Evolutionary conservation across 495 filamentous ascomycete species (phyloP).

Genomic region (Aspergillus bertholletiae): DNA sequence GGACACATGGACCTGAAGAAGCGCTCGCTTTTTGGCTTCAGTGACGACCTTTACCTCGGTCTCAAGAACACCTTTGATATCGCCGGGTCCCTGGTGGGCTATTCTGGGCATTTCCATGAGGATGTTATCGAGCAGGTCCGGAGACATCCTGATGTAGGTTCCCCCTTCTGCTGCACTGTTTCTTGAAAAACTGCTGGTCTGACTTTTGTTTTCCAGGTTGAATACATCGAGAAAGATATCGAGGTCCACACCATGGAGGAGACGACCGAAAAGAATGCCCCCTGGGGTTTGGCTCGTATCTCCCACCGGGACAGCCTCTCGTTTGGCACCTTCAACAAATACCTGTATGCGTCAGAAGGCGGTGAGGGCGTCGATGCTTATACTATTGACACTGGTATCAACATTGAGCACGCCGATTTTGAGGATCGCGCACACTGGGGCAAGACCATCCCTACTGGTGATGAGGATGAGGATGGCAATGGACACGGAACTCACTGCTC

Average conservation of each 20-base stretch:
- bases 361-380: slow-evolving; percentile 99
- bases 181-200: slow-evolving; percentile 8
- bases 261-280: slow-evolving; percentile 78
- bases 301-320: slow-evolving; percentile 84
- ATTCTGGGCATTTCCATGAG: slow-evolving; percentile 95
- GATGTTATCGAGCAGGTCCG: slow-evolving; percentile 89
- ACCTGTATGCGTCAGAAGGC: slow-evolving; percentile 83
- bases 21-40: slow-evolving; percentile 73
- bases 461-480: slow-evolving; percentile 91
- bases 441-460: slow-evolving; percentile 84
- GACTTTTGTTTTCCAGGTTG: slow-evolving; percentile 59
- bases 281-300: slow-evolving; percentile 97
- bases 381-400: slow-evolving; percentile 97
- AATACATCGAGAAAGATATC: slow-evolving; percentile 93
- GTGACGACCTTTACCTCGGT: slow-evolving; percentile 70
- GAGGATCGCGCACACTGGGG: slow-evolving; percentile 94
- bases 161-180: slow-evolving; percentile 2
- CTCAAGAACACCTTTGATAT: slow-evolving; percentile 96
- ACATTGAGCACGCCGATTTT: slow-evolving; percentile 91
- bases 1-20: slow-evolving; percentile 82
- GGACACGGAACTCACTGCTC: slow-evolving; percentile 99
- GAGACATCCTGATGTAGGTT: slow-evolving; percentile 93
- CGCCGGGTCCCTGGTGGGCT: slow-evolving; percentile 76
- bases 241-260: slow-evolving; percentile 74
- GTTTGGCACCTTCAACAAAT: slow-evolving; percentile 97